Conservation (phyloP, 2,329 filamentous ascomycete species). For the Fusarium continuum region DNA sequence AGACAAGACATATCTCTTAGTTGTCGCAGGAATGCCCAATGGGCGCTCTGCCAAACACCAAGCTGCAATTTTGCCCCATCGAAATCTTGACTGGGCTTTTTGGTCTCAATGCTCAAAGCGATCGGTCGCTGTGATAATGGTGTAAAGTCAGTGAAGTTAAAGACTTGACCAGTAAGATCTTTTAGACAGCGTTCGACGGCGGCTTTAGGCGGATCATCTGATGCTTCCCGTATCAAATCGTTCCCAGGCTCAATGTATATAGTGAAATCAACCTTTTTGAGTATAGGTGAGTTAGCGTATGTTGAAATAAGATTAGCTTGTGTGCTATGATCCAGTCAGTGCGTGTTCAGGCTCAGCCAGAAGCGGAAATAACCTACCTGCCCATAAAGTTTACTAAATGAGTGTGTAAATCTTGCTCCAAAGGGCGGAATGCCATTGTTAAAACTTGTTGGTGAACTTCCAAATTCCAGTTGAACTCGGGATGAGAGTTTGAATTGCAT, state of each 20-base stretch:
- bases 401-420: neutral
- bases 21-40: conserved; percentile 1
- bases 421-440: conserved; percentile 14
- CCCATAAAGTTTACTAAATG: conserved; percentile 24
- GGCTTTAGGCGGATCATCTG: neutral
- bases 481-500: conserved; percentile 1
- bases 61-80: conserved; percentile 1
- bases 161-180: neutral
- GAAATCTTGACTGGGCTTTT: neutral
- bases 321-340: neutral
- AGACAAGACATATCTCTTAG: no score
- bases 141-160: neutral
- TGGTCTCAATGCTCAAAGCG: conserved; percentile 4
- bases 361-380: conserved; percentile 5
- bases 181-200: neutral
- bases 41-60: conserved; percentile 1
- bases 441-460: conserved; percentile 14
- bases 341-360: neutral
- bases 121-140: neutral
- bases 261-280: neutral
- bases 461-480: conserved; percentile 16
- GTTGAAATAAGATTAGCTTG: neutral
- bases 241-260: neutral
- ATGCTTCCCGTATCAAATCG: neutral
- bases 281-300: neutral